phyloP scores from a whole-genome alignment of 805 yeast species.

The Sugiyamaella floridensis region DNA sequence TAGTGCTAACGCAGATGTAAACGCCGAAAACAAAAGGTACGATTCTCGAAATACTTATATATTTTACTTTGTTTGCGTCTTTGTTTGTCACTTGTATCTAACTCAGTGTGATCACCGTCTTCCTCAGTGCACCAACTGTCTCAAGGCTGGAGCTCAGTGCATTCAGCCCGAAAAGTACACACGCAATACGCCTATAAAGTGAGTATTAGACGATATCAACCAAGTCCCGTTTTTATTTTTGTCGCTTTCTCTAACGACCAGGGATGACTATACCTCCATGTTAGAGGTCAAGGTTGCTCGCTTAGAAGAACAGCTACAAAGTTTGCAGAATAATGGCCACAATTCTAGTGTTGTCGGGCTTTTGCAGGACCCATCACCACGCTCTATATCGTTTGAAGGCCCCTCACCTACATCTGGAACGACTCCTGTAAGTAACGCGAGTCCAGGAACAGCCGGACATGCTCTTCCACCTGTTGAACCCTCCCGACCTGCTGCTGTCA shows the following conservation, averaged over 20 bases:
- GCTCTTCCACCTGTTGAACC: not conserved
- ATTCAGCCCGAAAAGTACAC: slow-evolving; percentile 58
- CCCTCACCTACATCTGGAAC: slow-evolving; percentile 28
- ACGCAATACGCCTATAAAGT: slow-evolving; percentile 37
- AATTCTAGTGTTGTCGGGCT: not conserved
- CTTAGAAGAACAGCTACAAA: slow-evolving; percentile 37
- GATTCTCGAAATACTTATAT: not conserved
- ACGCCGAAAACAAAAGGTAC: slow-evolving; percentile 18
- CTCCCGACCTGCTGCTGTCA: slow-evolving; percentile 8
- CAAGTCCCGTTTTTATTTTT: too few relatives aligned
- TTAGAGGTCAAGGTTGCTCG: slow-evolving; percentile 49
- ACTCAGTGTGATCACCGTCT: slow-evolving; percentile 52
- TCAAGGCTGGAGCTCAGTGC: slow-evolving; percentile 56
- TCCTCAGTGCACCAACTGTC: slow-evolving; percentile 60
- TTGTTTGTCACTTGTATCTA: not conserved
- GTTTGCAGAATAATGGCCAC: slow-evolving; percentile 18
- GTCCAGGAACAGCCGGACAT: not conserved
- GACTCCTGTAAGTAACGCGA: slow-evolving; percentile 1
- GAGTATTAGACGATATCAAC: not conserved
- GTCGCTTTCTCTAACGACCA: not conserved
- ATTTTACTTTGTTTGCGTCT: not conserved
- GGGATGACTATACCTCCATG: slow-evolving; percentile 50
- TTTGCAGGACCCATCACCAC: slow-evolving; percentile 13
- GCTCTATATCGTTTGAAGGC: slow-evolving; percentile 5
- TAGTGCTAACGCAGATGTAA: slow-evolving; percentile 14